phyloP scores from a whole-genome alignment of 1,139 yeast species.

The Zygosaccharomyces pseudobailii region DNA sequence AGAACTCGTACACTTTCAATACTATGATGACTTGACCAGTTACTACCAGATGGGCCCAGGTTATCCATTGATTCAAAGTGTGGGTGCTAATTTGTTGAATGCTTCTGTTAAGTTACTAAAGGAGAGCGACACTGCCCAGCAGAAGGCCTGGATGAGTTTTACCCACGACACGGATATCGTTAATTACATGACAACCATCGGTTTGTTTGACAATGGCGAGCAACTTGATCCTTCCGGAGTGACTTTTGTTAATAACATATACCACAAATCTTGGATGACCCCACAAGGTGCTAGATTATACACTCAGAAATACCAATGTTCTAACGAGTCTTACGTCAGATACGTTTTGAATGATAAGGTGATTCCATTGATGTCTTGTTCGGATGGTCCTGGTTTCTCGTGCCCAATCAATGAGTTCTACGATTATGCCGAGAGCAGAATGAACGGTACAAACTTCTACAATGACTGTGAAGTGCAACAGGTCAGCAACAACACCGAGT shows the following conservation, averaged over 20 bases:
- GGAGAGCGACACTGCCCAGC: constrained; percentile 21
- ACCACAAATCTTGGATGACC: neutral
- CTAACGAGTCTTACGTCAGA: neutral
- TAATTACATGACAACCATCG: neutral
- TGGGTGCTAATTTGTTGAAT: constrained; percentile 48
- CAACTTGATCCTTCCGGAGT: neutral
- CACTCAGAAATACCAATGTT: neutral
- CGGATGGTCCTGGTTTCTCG: neutral
- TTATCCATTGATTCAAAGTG: constrained; percentile 39
- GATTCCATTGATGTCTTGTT: neutral
- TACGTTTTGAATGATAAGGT: neutral
- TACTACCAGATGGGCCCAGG: constrained; percentile 56
- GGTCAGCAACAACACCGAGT: constrained; percentile 20
- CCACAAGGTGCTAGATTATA: neutral
- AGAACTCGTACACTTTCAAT: constrained; percentile 47
- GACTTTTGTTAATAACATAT: neutral
- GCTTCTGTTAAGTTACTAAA: constrained; percentile 36
- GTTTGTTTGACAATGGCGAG: neutral
- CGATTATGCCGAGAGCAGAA: neutral
- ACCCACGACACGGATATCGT: neutral
- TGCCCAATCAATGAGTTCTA: neutral
- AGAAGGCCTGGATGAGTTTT: constrained; percentile 5
- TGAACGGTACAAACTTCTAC: constrained; percentile 32
- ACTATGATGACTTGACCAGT: constrained; percentile 43
- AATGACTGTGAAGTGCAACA: constrained; percentile 35